Conservation (phyloP, 208 protist genomes). For the Trypanosoma caninum region DNA sequence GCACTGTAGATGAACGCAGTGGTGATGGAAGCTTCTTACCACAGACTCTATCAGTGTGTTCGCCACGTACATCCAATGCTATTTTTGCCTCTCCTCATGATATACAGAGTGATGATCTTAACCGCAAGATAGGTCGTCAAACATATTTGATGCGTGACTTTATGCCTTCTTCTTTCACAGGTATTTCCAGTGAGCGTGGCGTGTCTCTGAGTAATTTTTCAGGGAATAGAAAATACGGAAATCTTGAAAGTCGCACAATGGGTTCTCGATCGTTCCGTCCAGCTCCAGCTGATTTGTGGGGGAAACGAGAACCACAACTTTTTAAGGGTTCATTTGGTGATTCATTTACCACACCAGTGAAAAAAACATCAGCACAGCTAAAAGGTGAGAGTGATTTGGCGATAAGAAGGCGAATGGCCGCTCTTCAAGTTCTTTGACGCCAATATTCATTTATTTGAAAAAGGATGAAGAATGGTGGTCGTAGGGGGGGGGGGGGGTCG, state of each 20-base stretch:
- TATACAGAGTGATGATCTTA: slow-evolving; percentile 16
- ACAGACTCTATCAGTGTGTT: neutral
- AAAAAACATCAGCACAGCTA: slow-evolving; percentile 1
- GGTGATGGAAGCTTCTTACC: neutral
- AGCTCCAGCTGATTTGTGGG: neutral
- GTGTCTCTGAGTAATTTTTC: neutral
- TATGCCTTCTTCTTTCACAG: slow-evolving; percentile 13
- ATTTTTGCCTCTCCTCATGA: neutral
- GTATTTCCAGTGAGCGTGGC: neutral
- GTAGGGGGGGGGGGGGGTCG: no score
- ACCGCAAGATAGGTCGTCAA: slow-evolving; percentile 20
- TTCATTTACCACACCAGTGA: slow-evolving; percentile 5
- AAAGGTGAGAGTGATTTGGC: slow-evolving; percentile 21
- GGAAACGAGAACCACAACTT: neutral
- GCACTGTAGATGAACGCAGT: neutral
- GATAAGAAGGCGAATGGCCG: slow-evolving; percentile 15
- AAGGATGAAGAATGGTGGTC: no score
- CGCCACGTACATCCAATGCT: neutral
- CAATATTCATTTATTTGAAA: no score
- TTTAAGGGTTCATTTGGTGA: slow-evolving; percentile 1
- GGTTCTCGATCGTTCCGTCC: neutral
- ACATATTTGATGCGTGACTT: slow-evolving; percentile 8
- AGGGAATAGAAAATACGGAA: neutral
- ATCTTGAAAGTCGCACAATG: neutral
- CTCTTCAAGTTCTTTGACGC: slow-evolving; percentile 10